Conservation (phyloP, 495 filamentous ascomycete species). For the Letharia columbiana region DNA sequence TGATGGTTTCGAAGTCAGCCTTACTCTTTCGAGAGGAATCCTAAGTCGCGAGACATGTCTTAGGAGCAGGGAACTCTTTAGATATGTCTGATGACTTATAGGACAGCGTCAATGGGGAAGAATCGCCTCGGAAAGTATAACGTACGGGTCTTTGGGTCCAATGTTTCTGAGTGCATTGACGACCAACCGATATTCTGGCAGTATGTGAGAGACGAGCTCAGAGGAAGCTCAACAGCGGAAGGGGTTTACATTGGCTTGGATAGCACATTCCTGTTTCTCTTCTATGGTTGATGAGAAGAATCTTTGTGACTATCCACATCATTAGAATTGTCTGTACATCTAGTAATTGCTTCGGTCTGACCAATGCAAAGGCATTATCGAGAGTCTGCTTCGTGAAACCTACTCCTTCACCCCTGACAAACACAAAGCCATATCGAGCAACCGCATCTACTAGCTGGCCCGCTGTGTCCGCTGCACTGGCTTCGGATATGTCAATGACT, state of each 20-base stretch:
- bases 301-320: constrained; percentile 51
- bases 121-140: too few relatives aligned
- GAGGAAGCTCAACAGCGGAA: background rate
- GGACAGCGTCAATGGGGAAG: too few relatives aligned
- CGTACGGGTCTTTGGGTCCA: constrained; percentile 64
- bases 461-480: constrained; percentile 48
- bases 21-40: too few relatives aligned
- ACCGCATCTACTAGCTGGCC: constrained; percentile 71
- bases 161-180: constrained; percentile 75
- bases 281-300: constrained; percentile 66
- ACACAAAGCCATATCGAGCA: constrained; percentile 76
- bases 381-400: constrained; percentile 62
- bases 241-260: constrained; percentile 51
- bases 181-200: constrained; percentile 80
- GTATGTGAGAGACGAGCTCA: background rate
- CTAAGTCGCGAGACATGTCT: too few relatives aligned
- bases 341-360: constrained; percentile 31
- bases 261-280: constrained; percentile 66
- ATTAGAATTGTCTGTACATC: constrained; percentile 13
- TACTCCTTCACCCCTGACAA: constrained; percentile 60
- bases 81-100: too few relatives aligned
- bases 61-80: too few relatives aligned
- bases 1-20: too few relatives aligned
- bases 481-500: constrained; percentile 66
- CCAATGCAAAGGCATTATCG: constrained; percentile 65